Percentiles rank a stretch among this genome's conserved stretches.
Evolutionary conservation across 495 filamentous ascomycete genomes (phyloP).

Genomic region (Penicillium manginii): DNA sequence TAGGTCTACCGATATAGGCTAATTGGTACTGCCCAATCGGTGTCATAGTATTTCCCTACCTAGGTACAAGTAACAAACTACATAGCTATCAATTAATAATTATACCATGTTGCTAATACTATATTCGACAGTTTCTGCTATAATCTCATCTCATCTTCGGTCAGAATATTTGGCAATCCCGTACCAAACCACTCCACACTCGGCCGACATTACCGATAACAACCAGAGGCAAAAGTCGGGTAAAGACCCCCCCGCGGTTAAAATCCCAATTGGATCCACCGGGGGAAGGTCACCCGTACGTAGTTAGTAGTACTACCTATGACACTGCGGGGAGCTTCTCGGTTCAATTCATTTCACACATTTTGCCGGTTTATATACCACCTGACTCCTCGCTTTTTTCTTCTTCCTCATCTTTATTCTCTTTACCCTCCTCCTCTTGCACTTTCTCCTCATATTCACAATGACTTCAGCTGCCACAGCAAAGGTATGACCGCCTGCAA

Average conservation of each 20-base stretch:
- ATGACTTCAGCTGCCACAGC: slow-evolving; percentile 22
- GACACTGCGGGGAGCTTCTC: slow-evolving; percentile 21
- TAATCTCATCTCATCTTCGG: background rate
- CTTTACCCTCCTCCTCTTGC: background rate
- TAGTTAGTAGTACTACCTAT: no score
- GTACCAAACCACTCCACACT: background rate
- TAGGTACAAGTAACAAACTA: no score
- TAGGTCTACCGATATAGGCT: no score
- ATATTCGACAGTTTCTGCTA: no score
- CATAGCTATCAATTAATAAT: no score
- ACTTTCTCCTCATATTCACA: background rate
- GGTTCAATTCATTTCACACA: slow-evolving; percentile 9
- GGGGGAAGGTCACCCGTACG: slow-evolving; percentile 1
- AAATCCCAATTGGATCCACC: slow-evolving; percentile 26
- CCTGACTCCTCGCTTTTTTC: background rate
- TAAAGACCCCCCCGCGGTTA: slow-evolving; percentile 18
- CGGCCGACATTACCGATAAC: no score
- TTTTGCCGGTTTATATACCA: slow-evolving; percentile 9
- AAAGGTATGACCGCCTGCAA: slow-evolving; percentile 22
- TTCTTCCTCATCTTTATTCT: background rate
- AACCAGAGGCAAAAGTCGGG: no score
- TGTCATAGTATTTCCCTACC: no score
- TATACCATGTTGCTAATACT: no score
- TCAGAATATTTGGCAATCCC: slow-evolving; percentile 3
- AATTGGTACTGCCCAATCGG: no score